A percentile compares a stretch with the other conserved stretches of the same genome.
These are phyloP conservation scores for Solanum sejunctum DNA, from an alignment of 257 asterid species.

Conservation along the genomic window DNA sequence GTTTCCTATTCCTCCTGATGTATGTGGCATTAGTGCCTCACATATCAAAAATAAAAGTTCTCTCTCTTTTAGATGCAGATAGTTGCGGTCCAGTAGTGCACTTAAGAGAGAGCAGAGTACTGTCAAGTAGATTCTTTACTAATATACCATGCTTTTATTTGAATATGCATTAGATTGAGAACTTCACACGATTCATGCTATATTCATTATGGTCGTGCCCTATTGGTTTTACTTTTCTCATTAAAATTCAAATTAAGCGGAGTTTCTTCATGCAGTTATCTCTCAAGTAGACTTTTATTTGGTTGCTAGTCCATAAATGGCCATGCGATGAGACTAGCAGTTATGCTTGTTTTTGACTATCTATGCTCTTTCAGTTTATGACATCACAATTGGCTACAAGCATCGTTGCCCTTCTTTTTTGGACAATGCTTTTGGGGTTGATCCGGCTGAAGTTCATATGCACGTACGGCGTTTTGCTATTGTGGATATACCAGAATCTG, in stretches of 20 bases:
- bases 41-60: neutral
- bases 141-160: neutral
- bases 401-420: conserved; percentile 61
- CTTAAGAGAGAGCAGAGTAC: neutral
- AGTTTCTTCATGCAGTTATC: neutral
- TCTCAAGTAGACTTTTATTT: neutral
- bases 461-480: conserved; percentile 46
- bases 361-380: conserved; percentile 46
- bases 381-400: conserved; percentile 72
- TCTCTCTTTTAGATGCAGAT: neutral
- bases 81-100: neutral
- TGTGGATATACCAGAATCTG: conserved; percentile 44
- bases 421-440: conserved; percentile 77
- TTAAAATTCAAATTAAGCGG: neutral
- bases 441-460: conserved; percentile 86
- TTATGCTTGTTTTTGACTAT: neutral
- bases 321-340: neutral
- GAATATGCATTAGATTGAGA: neutral
- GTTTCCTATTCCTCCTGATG: neutral
- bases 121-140: neutral
- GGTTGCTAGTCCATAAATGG: neutral
- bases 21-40: neutral
- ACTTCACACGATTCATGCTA: too few species aligned
- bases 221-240: neutral
- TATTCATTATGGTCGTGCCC: neutral